Evolutionary conservation across 225 moss, liverwort and hornwort genomes (phyloP).

Genomic region (Physcomitrium patens): DNA sequence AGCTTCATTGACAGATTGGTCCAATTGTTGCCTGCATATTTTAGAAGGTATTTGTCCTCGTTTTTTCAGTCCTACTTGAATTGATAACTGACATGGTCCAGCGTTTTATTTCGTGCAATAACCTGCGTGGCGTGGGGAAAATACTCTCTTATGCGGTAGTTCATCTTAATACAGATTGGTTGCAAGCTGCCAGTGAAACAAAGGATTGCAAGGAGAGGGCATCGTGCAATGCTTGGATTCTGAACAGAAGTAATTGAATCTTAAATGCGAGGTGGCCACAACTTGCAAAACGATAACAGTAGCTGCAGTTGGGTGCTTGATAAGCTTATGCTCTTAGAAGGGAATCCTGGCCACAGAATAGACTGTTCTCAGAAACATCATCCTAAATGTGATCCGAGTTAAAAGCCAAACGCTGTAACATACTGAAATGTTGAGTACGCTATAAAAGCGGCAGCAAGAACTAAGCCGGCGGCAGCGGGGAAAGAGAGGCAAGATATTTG

Average conservation of each 20-base stretch:
- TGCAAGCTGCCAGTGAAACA: conserved; percentile 70
- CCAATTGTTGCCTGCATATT: conserved; percentile 69
- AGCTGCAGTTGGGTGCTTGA: conserved; percentile 59
- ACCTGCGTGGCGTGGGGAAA: not conserved
- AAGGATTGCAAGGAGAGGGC: conserved; percentile 66
- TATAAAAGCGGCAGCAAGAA: conserved; percentile 51
- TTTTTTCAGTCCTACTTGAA: not conserved
- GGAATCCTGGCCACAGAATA: conserved; percentile 44
- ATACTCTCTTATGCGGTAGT: not conserved
- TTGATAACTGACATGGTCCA: not conserved
- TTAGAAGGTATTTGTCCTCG: conserved; percentile 59
- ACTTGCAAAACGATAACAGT: conserved; percentile 54
- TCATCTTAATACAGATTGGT: conserved; percentile 8
- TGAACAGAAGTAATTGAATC: conserved; percentile 67
- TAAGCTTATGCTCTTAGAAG: conserved; percentile 54
- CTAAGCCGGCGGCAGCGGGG: conserved; percentile 49
- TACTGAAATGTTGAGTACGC: conserved; percentile 62
- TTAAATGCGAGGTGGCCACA: conserved; percentile 82
- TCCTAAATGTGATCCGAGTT: conserved; percentile 57
- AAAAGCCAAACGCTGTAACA: conserved; percentile 38
- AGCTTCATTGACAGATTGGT: conserved; percentile 63
- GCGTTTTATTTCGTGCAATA: conserved; percentile 3
- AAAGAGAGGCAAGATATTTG: conserved; percentile 48
- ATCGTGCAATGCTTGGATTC: conserved; percentile 71
- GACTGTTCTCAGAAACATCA: conserved; percentile 71